Conservation (phyloP, 768 basidiomycete species). For the Auricularia heimuer region DNA sequence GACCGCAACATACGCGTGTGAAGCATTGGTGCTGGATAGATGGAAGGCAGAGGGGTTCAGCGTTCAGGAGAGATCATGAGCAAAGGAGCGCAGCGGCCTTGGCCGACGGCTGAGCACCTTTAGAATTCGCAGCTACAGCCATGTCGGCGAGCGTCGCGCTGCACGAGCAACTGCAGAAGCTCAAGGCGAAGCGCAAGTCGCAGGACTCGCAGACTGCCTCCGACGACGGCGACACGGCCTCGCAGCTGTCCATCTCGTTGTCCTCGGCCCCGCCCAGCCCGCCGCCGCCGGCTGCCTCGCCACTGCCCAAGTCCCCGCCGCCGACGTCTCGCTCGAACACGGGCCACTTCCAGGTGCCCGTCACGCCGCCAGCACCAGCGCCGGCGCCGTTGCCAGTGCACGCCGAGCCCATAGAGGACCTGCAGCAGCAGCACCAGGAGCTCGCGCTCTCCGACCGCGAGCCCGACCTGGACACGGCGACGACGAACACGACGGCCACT, state of each 20-base stretch:
- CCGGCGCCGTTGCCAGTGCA: neutral
- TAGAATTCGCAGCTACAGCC: too few species aligned
- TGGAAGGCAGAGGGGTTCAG: too few species aligned
- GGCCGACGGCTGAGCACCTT: too few species aligned
- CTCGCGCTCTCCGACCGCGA: too few species aligned
- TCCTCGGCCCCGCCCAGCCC: conserved; percentile 41
- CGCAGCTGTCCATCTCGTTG: conserved; percentile 67
- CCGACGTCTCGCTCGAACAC: neutral
- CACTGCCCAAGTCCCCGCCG: conserved; percentile 8
- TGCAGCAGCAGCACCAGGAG: neutral
- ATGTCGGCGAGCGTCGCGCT: neutral
- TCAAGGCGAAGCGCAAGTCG: neutral
- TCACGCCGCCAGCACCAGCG: neutral
- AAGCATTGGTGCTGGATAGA: too few species aligned
- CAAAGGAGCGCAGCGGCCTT: too few species aligned
- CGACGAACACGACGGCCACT: too few species aligned
- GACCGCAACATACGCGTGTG: too few species aligned
- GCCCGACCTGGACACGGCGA: too few species aligned
- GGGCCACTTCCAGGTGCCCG: neutral
- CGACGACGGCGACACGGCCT: conserved; percentile 62
- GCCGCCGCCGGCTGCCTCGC: conserved; percentile 7
- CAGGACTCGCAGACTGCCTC: neutral
- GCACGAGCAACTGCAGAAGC: neutral
- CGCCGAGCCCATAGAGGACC: neutral
- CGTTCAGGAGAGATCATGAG: too few species aligned